A percentile compares a stretch with the other conserved stretches of the same genome.
Evolutionary conservation across 768 basidiomycete genomes (phyloP).

Genomic region (Mycena epipterygia): DNA sequence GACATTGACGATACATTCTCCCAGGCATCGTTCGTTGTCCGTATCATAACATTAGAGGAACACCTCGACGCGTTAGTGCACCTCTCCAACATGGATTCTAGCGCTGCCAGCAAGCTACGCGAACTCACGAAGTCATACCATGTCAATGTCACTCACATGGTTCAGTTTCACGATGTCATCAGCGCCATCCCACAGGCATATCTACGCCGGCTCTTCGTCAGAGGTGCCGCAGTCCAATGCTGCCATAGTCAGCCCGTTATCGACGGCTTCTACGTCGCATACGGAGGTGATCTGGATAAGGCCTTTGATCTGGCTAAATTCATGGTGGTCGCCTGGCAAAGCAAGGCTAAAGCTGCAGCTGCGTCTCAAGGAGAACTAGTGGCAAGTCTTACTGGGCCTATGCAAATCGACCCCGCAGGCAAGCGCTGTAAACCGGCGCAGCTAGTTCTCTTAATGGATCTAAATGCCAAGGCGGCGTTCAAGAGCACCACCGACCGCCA

Average conservation of each 20-base stretch:
- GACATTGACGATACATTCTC: background rate
- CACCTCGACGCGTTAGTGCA: constrained; percentile 1
- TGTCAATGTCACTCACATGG: background rate
- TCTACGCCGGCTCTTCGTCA: background rate
- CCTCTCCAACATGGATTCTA: background rate
- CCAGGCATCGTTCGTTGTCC: background rate
- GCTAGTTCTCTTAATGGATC: background rate
- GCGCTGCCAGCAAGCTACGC: background rate
- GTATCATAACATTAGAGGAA: background rate
- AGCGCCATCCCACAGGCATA: background rate
- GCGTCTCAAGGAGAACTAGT: background rate
- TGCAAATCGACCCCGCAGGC: background rate
- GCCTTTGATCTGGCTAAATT: background rate
- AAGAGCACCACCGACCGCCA: background rate
- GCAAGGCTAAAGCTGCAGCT: background rate
- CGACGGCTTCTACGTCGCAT: constrained; percentile 10
- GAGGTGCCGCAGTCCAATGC: constrained; percentile 8
- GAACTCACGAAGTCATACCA: background rate
- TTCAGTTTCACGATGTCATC: background rate
- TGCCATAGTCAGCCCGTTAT: constrained; percentile 5
- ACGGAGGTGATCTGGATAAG: background rate
- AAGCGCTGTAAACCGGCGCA: background rate
- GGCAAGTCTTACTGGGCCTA: background rate
- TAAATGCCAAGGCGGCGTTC: background rate
- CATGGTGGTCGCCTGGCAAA: background rate